These are phyloP conservation scores for Kazachstania bromeliacearum DNA, from an alignment of 805 yeast genomes.

Conservation along the genomic window DNA sequence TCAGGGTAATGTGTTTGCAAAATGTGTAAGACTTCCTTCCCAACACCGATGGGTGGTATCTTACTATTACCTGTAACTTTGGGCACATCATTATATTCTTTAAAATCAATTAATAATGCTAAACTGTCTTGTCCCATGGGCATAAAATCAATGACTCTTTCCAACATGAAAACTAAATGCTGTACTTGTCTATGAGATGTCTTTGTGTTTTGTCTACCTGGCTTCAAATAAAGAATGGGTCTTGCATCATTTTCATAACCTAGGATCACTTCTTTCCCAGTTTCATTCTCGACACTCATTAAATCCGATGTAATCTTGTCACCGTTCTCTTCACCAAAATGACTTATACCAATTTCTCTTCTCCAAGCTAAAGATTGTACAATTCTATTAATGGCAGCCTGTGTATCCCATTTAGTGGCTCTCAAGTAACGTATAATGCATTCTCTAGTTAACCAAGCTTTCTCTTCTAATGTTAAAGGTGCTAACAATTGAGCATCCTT, in stretches of 20 bases:
- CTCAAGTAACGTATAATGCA: constrained; percentile 83
- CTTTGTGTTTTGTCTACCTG: constrained; percentile 93
- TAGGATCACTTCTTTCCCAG: constrained; percentile 85
- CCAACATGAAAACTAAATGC: constrained; percentile 86
- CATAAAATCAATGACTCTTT: constrained; percentile 88
- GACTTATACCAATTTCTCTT: constrained; percentile 73
- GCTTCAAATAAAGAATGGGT: constrained; percentile 86
- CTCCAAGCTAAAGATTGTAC: constrained; percentile 84
- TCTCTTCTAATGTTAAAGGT: constrained; percentile 42
- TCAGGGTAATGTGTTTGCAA: constrained; percentile 97
- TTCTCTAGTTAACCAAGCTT: constrained; percentile 89
- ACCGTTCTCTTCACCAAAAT: constrained; percentile 35
- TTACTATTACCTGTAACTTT: constrained; percentile 48
- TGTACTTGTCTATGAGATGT: constrained; percentile 89
- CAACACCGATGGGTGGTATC: constrained; percentile 81
- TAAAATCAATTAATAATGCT: constrained; percentile 86
- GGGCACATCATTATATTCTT: constrained; percentile 54
- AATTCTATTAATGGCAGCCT: constrained; percentile 64
- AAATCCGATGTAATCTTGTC: constrained; percentile 46
- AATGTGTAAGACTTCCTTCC: constrained; percentile 86
- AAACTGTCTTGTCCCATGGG: constrained; percentile 93
- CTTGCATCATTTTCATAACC: constrained; percentile 87
- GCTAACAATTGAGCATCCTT: constrained; percentile 26
- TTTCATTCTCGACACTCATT: constrained; percentile 61
- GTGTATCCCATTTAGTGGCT: constrained; percentile 83